Conservation (phyloP, 495 filamentous ascomycete genomes). For the Xylaria curta region DNA sequence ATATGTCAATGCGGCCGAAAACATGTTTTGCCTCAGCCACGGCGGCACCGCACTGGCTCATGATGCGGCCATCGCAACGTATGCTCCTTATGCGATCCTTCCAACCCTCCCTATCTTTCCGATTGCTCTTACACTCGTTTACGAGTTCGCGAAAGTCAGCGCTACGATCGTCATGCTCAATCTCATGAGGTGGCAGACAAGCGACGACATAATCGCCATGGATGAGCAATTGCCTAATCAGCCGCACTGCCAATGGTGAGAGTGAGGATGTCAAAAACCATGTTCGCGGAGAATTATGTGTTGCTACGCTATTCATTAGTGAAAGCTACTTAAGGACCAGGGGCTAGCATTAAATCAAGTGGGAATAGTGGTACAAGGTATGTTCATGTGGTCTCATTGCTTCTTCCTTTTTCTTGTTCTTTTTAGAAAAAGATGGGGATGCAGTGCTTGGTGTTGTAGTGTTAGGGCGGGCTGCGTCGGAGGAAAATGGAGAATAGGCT, state of each 20-base stretch:
- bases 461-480: slow-evolving; percentile 6
- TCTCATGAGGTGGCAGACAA: slow-evolving; percentile 73
- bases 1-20: slow-evolving; percentile 87
- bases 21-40: slow-evolving; percentile 82
- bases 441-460: neutral
- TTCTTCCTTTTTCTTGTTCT: neutral
- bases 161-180: slow-evolving; percentile 64
- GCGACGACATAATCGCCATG: slow-evolving; percentile 88
- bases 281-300: slow-evolving; percentile 67
- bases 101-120: slow-evolving; percentile 63
- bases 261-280: slow-evolving; percentile 90
- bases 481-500: slow-evolving; percentile 1
- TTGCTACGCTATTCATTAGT: slow-evolving; percentile 55
- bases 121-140: slow-evolving; percentile 62
- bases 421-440: slow-evolving; percentile 6
- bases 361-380: neutral
- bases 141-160: slow-evolving; percentile 62
- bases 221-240: slow-evolving; percentile 75
- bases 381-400: slow-evolving; percentile 7
- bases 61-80: slow-evolving; percentile 61
- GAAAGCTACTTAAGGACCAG: slow-evolving; percentile 20
- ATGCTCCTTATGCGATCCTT: slow-evolving; percentile 63
- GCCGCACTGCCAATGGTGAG: slow-evolving; percentile 74
- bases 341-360: slow-evolving; percentile 23
- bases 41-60: slow-evolving; percentile 74